Evolutionary conservation across 768 basidiomycete species (phyloP), one percentile per base, ranked within the genome.

Genomic region (Cantharellus anzutake): DNA sequence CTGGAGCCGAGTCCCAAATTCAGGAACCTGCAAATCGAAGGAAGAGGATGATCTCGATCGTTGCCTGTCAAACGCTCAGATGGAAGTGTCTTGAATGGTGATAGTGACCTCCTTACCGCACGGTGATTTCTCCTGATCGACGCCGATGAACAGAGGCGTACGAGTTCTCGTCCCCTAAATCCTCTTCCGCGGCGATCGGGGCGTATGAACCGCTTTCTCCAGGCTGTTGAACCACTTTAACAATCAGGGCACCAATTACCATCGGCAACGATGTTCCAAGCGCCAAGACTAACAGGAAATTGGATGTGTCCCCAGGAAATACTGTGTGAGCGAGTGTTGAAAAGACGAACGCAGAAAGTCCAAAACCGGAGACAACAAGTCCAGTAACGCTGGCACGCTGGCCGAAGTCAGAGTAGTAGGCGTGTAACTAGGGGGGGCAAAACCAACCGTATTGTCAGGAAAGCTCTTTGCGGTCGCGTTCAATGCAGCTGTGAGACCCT

Each of bases 261-360:
- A 91, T 85, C 0, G 87, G 86, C 2, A 82, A 64, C 0, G 86
- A 75, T 0, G 89, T 91, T 2, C 91, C 91, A 2, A 89, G 63
- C 0, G 83, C 78, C 3, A 96, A 78, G 3, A 89, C 70, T 0
- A 84, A 74, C 1, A 97, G 70, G 65, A 94, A 84, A 1, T 80
- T 76, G 0, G 83, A 84, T 0, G 85, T 86, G 65, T 91, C 76
- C 0, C 86, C 89, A 0, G 85, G 81, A 65, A 81, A 93, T 50
- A 82, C 68, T 0, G 78, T 66, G 60, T 83, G 82, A 0, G 88
- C 81, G 42, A 93, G 71, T 0, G 81, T 76, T 7, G 87, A 86
- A 71, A 93, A 96, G 63, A 86, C 74, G 73, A 94, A 94, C 0
- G 92, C 92, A 0, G 88, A 91, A 14, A 97, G 78, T 0, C 92